Conservation (phyloP, 495 filamentous ascomycete species). For the Thermothielavioides terrestris region DNA sequence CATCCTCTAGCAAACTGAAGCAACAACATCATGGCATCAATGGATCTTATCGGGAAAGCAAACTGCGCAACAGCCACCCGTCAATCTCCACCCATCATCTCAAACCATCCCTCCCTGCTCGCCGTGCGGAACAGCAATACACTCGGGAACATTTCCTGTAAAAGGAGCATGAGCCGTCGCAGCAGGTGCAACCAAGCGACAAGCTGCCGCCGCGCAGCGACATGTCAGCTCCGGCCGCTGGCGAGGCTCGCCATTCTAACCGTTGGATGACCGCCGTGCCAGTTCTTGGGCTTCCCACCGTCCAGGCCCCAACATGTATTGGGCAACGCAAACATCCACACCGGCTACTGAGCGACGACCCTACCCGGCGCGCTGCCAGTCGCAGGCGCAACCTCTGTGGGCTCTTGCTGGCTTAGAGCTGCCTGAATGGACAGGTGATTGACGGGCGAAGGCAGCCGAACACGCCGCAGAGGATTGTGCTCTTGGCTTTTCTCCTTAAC, state of each 20-base stretch:
- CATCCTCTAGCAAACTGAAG: no score
- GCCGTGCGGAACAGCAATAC: neutral
- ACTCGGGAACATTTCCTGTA: constrained; percentile 8
- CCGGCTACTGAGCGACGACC: constrained; percentile 11
- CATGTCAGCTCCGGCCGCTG: constrained; percentile 7
- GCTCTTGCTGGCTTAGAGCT: constrained; percentile 17
- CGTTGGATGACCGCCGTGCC: no score
- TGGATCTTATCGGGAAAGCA: no score
- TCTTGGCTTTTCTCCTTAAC: constrained; percentile 11
- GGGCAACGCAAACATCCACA: neutral
- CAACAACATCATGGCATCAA: no score
- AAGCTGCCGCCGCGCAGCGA: constrained; percentile 14
- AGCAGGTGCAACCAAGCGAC: constrained; percentile 14
- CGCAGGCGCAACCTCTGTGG: constrained; percentile 15
- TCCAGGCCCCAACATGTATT: no score
- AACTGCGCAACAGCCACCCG: no score
- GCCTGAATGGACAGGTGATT: constrained; percentile 14
- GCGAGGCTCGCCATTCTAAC: constrained; percentile 8
- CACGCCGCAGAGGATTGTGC: no score
- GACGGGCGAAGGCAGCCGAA: constrained; percentile 3
- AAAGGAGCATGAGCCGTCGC: constrained; percentile 13
- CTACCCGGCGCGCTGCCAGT: neutral
- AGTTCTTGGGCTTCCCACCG: no score
- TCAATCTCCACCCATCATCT: no score
- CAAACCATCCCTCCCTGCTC: neutral